Percentiles rank a stretch among this genome's conserved stretches.
These are phyloP conservation scores for Paramyrothecium roridum DNA, from an alignment of 2,329 filamentous ascomycete species.

Conservation along the genomic window DNA sequence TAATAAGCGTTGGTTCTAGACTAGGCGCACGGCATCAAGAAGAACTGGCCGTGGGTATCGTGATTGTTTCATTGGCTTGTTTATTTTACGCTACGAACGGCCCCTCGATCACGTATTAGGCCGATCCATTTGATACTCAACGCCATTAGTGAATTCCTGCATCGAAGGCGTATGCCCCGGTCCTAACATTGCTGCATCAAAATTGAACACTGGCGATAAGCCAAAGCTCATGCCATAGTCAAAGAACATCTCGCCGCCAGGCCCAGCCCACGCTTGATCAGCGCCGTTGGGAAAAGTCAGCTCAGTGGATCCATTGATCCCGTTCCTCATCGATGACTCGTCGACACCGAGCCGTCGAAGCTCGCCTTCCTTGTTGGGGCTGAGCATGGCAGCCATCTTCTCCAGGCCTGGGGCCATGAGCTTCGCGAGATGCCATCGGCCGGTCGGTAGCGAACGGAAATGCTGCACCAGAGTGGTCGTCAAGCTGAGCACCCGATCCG, in stretches of 20 bases:
- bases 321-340: background rate
- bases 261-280: background rate
- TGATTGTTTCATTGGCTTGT: background rate
- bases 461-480: conserved; percentile 32
- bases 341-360: background rate
- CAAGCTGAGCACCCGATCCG: conserved; percentile 30
- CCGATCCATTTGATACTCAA: background rate
- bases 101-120: background rate
- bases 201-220: conserved; percentile 20
- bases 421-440: conserved; percentile 41
- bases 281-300: background rate
- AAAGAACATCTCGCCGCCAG: conserved; percentile 17
- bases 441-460: conserved; percentile 36
- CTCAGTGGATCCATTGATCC: background rate
- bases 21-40: too few relatives aligned
- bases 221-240: conserved; percentile 26
- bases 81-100: background rate
- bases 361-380: background rate
- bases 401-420: conserved; percentile 44
- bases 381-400: conserved; percentile 25
- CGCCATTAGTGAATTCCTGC: background rate
- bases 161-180: background rate
- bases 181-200: conserved; percentile 19
- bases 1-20: too few relatives aligned
- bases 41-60: too few relatives aligned